Conservation (phyloP, 2,329 filamentous ascomycete genomes). For the Lachnellula subtilissima region DNA sequence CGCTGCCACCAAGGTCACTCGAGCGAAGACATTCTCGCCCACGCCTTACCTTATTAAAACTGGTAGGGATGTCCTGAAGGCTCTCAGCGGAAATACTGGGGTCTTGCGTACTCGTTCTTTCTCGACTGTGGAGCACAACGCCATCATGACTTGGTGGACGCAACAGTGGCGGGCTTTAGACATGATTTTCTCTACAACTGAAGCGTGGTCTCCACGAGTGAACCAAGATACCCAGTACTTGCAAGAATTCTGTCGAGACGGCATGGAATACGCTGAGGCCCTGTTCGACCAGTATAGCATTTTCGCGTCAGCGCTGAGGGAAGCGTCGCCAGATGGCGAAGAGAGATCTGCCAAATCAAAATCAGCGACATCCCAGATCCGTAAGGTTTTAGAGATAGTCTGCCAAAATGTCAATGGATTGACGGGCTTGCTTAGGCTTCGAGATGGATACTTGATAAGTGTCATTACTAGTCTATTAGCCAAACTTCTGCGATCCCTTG, state of each 20-base stretch:
- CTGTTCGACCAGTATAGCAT: conserved; percentile 82
- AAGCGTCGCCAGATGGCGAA: conserved; percentile 35
- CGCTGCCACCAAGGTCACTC: conserved; percentile 40
- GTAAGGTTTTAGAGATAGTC: conserved; percentile 59
- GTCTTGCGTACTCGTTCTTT: conserved; percentile 34
- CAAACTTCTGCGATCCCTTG: conserved; percentile 78
- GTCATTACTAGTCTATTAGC: conserved; percentile 78
- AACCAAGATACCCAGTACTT: conserved; percentile 56
- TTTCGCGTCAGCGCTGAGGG: conserved; percentile 50
- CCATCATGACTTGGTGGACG: conserved; percentile 66
- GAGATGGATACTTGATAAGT: conserved; percentile 78
- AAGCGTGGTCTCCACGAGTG: conserved; percentile 68
- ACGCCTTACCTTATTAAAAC: conserved; percentile 54
- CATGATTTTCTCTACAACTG: conserved; percentile 76
- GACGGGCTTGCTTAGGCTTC: conserved; percentile 83
- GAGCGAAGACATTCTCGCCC: conserved; percentile 48
- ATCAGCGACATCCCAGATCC: conserved; percentile 35
- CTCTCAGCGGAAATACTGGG: conserved; percentile 53
- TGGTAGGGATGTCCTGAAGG: conserved; percentile 51
- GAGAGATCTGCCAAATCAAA: conserved; percentile 24
- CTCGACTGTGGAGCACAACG: conserved; percentile 38
- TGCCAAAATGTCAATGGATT: conserved; percentile 62
- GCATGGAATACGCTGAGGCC: conserved; percentile 87
- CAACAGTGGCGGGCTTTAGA: conserved; percentile 77
- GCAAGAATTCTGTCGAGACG: conserved; percentile 90